Base-by-base conservation (phyloP, 208 protist genomes). In the Strigomonas galati region DNA sequence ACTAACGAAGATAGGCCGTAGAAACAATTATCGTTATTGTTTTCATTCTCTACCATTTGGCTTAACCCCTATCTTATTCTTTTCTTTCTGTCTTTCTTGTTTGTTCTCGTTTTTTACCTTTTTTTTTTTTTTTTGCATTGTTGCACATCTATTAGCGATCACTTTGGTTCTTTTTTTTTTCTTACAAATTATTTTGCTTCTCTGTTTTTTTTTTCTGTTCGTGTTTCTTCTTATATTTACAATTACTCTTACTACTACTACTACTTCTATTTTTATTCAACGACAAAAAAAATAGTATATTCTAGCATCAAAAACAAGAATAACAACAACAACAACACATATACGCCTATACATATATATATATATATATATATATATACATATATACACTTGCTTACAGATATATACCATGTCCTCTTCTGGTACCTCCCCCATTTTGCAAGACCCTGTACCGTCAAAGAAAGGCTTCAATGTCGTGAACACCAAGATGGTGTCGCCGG, bases 381-480 rank as follows among this genome's bases (percentile, higher is more conserved):
- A 37, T 9, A 2, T 9, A 37, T 37, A 37, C 9, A 37, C 32
- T 12, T 37, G 9, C 32, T 9, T 12, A 9, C 32, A 37, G 32
- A 37, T 12, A 37, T 12, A 37, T 37, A 37, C n/a, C n/a, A 58
- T 60, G 55, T 60, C 55, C 12, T 46, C 40, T 3, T 17, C 14
- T 9, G 28, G 23, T 43, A 35, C 1, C 21, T 60, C 55, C 2
- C 28, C 28, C 4, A 35, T 37, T 19, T n/a, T 15, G 40, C 40
- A 46, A 23, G 58, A 62, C n/a, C 19, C 35, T 7, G 26, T 26
- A 0, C 4, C 58, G 0, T 30, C 52, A 37, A 71, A 59, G 49
- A 59, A 61, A 44, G 52, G 60, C 57, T 71, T 71, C 27, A 71
- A 48, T 19, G 66, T 62, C 5, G 58, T 62, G 1, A 62, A 62